These are phyloP conservation scores for Candida multigemmis DNA, from an alignment of 805 yeast species.

Conservation along the genomic window DNA sequence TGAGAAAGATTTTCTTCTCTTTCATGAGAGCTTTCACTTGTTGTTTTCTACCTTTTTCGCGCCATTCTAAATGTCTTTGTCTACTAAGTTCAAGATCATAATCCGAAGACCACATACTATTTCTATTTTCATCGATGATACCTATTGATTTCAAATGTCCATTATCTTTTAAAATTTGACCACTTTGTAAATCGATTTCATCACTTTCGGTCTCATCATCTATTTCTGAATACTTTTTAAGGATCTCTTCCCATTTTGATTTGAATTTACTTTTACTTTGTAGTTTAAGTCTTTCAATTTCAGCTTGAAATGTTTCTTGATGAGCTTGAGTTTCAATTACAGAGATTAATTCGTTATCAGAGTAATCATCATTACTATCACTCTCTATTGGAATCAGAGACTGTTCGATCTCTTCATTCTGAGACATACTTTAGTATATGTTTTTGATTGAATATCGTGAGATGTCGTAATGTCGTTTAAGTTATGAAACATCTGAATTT, in stretches of 20 bases:
- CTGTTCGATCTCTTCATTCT: no score
- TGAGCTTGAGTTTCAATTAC: no score
- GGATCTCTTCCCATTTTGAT: constrained; percentile 41
- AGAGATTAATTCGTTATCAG: no score
- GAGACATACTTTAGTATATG: no score
- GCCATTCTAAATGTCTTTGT: constrained; percentile 4
- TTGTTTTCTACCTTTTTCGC: constrained; percentile 5
- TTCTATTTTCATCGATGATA: constrained; percentile 5
- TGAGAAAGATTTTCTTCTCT: constrained; percentile 7
- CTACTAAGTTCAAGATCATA: constrained; percentile 17
- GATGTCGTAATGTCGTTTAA: no score
- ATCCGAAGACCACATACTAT: constrained; percentile 30
- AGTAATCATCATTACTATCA: no score
- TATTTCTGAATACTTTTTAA: constrained; percentile 40
- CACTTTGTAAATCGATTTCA: constrained; percentile 55
- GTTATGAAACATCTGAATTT: no score
- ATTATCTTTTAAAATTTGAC: constrained; percentile 52
- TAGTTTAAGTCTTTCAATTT: constrained; percentile 16
- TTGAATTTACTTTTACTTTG: constrained; percentile 18
- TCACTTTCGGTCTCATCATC: constrained; percentile 49
- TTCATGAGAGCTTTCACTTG: constrained; percentile 10
- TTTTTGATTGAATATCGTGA: no score
- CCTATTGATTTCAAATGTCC: constrained; percentile 52
- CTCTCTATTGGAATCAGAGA: no score
- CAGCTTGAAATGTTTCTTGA: constrained; percentile 13